phyloP scores from a whole-genome alignment of 257 asterid genomes.

The Sherardia arvensis region DNA sequence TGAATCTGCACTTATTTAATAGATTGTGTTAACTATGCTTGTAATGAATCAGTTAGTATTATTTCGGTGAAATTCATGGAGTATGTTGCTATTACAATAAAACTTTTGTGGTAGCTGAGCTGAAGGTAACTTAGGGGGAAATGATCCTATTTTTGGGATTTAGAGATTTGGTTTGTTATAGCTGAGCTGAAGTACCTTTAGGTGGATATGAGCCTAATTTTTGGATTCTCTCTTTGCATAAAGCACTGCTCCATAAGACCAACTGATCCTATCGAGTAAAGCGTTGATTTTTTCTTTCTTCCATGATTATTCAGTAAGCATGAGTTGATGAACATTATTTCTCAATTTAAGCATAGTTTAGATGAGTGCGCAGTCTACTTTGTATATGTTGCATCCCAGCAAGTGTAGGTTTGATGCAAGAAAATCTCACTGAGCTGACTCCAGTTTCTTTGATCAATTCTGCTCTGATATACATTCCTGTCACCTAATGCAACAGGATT shows the following conservation, averaged over 20 bases:
- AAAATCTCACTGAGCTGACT: background rate
- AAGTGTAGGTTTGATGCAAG: background rate
- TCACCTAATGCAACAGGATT: slow-evolving; percentile 21
- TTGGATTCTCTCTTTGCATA: background rate
- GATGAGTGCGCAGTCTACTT: background rate
- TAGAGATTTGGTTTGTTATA: background rate
- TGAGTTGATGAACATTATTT: background rate
- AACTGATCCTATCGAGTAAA: background rate
- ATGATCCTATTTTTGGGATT: no score
- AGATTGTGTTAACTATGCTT: no score
- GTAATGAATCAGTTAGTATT: no score
- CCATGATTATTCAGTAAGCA: background rate
- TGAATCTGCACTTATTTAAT: no score
- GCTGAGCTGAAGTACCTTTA: no score
- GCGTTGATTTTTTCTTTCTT: background rate
- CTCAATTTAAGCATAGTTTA: background rate
- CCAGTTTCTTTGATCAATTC: background rate
- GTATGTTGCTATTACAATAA: no score
- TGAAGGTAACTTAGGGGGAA: no score
- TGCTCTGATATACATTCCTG: slow-evolving; percentile 1
- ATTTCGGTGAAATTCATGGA: no score
- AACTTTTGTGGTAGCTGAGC: no score
- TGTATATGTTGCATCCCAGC: background rate
- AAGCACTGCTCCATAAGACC: background rate
- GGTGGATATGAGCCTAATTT: no score